phyloP scores from a whole-genome alignment of 331 rosid species.

The Telfairia occidentalis region DNA sequence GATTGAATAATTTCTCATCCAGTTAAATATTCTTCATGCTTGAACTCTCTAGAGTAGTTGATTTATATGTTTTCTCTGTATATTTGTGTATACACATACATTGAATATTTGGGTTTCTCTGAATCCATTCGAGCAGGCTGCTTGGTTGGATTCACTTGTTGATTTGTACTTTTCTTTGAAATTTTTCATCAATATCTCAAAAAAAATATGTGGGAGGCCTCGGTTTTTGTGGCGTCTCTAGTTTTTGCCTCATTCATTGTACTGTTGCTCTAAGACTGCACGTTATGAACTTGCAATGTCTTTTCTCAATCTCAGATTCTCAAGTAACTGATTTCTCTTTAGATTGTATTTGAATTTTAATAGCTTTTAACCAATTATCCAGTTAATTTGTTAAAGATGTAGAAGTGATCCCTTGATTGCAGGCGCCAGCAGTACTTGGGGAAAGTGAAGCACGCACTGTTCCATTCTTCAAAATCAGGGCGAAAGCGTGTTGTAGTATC shows the following conservation, averaged over 20 bases:
- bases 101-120: background rate
- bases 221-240: background rate
- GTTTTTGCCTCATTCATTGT: background rate
- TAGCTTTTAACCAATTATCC: background rate
- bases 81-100: background rate
- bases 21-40: background rate
- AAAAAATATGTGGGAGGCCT: background rate
- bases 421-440: slow-evolving; percentile 95
- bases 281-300: background rate
- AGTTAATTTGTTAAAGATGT: background rate
- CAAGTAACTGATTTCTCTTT: background rate
- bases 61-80: background rate
- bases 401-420: slow-evolving; percentile 4
- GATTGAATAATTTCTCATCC: background rate
- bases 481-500: slow-evolving; percentile 90
- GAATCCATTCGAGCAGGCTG: background rate
- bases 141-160: background rate
- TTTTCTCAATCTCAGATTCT: background rate
- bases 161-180: background rate
- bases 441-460: slow-evolving; percentile 83
- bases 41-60: background rate
- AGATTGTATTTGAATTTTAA: background rate
- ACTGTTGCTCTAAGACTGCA: background rate
- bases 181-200: background rate
- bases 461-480: slow-evolving; percentile 80